Percentiles rank a stretch among this genome's conserved stretches.
These are phyloP conservation scores for Groenewaldozyma salmanticensis DNA, from an alignment of 805 yeast species.

Conservation along the genomic window DNA sequence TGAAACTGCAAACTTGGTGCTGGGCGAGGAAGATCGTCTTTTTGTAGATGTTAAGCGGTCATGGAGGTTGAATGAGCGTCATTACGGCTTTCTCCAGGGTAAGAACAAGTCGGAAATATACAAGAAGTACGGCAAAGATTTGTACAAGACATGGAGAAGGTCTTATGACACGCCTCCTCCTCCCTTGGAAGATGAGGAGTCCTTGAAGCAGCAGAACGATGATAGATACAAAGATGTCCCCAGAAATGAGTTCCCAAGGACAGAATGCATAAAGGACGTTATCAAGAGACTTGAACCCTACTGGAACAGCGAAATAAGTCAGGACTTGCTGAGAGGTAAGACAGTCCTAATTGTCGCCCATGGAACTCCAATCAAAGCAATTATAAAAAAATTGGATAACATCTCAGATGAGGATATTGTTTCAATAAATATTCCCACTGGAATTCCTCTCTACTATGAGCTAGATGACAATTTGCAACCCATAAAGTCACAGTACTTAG, in stretches of 20 bases:
- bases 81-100: constrained; percentile 90
- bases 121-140: constrained; percentile 67
- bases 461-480: constrained; percentile 67
- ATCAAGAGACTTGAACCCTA: constrained; percentile 85
- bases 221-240: constrained; percentile 69
- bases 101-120: constrained; percentile 83
- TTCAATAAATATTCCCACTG: constrained; percentile 84
- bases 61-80: constrained; percentile 94
- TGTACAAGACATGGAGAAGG: constrained; percentile 88
- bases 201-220: constrained; percentile 70
- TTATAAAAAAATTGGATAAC: constrained; percentile 80
- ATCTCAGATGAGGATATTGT: constrained; percentile 80
- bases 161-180: constrained; percentile 89
- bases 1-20: constrained; percentile 83
- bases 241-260: constrained; percentile 66
- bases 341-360: constrained; percentile 83
- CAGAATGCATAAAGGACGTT: constrained; percentile 79
- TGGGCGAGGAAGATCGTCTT: constrained; percentile 67
- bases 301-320: constrained; percentile 81
- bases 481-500: constrained; percentile 79
- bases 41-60: constrained; percentile 81
- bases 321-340: constrained; percentile 69
- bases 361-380: constrained; percentile 87
- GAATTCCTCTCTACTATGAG: constrained; percentile 88
- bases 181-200: constrained; percentile 55